Evolutionary conservation across 73 alveolate genomes (phyloP), one percentile per base, ranked within the genome.

Genomic region (Paramecium bursaria): DNA sequence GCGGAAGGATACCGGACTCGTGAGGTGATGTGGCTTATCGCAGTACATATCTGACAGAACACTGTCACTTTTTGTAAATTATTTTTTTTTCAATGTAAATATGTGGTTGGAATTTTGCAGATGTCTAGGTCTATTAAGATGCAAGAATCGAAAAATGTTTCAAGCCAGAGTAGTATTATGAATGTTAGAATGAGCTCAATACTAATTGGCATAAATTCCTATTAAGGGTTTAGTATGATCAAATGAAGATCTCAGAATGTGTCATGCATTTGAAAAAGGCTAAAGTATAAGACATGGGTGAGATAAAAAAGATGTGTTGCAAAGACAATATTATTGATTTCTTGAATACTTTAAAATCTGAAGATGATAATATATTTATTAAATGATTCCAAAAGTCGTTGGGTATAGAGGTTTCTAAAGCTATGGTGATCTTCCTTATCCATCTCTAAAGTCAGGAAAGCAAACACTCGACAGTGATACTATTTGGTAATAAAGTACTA

Each of bases 311-410:
- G 15, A 2, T 57, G 52, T 57, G 35, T 29, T 57, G 76, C 33
- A 23, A 2, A 27, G 33, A 17, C 13, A 57, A 30, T 14, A 57
- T 30, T 11, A 23, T 30, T 17, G 33, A 57, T 27, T 30, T 57
- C 7, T 17, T 30, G 52, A 57, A 30, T 57, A 30, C 27, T 57
- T 57, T 6, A 2, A 57, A 50, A 57, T 48, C 26, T 57, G 76
- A 57, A 19, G 13, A 30, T 26, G 30, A 67, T 67, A 39, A 49
- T 33, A 79, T 79, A 25, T 33, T 30, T 33, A 79, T 25, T 15
- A 26, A n/a, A 79, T 79, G 89, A 79, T 79, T 54, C 76, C 89
- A 48, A 79, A 79, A 53, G 89, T 79, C 54, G 75, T 73, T n/a
- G 89, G 89, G 27, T 79, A 79, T 79, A 10, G 46, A 79, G 89